Percentiles rank a stretch among this genome's conserved stretches.
These are phyloP conservation scores for Penicillium riverlandense DNA, from an alignment of 495 filamentous ascomycete genomes.

Conservation along the genomic window DNA sequence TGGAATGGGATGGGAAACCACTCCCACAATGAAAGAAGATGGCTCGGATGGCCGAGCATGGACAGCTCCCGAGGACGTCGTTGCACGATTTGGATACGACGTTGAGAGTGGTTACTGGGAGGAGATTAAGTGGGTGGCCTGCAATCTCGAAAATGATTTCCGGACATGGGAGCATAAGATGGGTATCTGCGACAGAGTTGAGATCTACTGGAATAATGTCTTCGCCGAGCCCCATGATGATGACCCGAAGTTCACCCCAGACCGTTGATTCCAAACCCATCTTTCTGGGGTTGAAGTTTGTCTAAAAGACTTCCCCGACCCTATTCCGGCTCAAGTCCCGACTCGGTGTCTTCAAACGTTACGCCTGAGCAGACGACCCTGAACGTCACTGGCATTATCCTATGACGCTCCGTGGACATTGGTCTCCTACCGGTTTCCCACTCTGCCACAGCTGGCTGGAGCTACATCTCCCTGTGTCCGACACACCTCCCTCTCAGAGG, in stretches of 20 bases:
- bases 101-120: constrained; percentile 47
- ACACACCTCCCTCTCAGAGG: not conserved
- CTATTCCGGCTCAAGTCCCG: too few species aligned
- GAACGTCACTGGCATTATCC: too few species aligned
- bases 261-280: constrained; percentile 8
- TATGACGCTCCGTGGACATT: too few species aligned
- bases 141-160: constrained; percentile 31
- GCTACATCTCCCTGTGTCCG: too few species aligned
- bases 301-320: too few species aligned
- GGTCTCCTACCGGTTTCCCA: too few species aligned
- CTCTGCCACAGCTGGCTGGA: too few species aligned
- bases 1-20: constrained; percentile 31
- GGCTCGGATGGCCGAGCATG: constrained; percentile 36
- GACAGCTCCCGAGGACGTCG: constrained; percentile 26
- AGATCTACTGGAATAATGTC: constrained; percentile 34
- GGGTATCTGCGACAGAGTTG: constrained; percentile 28
- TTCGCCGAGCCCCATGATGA: constrained; percentile 32
- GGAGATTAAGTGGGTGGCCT: constrained; percentile 43
- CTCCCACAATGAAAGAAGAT: constrained; percentile 30
- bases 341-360: too few species aligned
- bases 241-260: constrained; percentile 26
- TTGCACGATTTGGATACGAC: constrained; percentile 42
- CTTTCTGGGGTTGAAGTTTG: not conserved
- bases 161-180: constrained; percentile 31
- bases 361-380: too few species aligned